Percentiles rank a stretch among this genome's conserved stretches.
Evolutionary conservation across 805 yeast genomes (phyloP).

Genomic region (Cyberlindnera saturnus): DNA sequence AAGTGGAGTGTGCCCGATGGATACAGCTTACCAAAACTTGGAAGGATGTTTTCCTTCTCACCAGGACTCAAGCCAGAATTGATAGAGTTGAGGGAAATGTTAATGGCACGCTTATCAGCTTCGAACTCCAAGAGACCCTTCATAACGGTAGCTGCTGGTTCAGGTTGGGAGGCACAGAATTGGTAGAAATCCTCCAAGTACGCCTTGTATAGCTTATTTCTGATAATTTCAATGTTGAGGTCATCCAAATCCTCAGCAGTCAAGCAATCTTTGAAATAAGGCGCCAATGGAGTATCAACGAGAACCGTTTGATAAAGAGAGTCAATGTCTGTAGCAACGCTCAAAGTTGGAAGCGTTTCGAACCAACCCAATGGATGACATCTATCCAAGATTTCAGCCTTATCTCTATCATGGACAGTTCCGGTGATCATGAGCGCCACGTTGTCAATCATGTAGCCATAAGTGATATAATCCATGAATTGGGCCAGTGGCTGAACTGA

Average conservation of each 20-base stretch:
- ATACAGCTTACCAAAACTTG: slow-evolving; percentile 74
- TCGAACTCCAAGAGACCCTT: slow-evolving; percentile 72
- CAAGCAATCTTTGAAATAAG: slow-evolving; percentile 87
- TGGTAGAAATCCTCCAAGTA: slow-evolving; percentile 81
- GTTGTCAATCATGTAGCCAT: slow-evolving; percentile 98
- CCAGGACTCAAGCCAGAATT: slow-evolving; percentile 73
- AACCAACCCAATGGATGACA: slow-evolving; percentile 99
- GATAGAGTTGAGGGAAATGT: slow-evolving; percentile 85
- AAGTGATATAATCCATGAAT: slow-evolving; percentile 88
- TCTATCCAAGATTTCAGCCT: slow-evolving; percentile 77
- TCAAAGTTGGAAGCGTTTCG: slow-evolving; percentile 90
- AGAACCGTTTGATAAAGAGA: slow-evolving; percentile 88
- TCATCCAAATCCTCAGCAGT: slow-evolving; percentile 88
- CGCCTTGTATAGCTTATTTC: slow-evolving; percentile 88
- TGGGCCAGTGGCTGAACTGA: slow-evolving; percentile 73
- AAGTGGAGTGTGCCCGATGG: slow-evolving; percentile 61
- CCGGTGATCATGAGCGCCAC: slow-evolving; percentile 96
- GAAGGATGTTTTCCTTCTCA: slow-evolving; percentile 68
- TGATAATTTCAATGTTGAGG: slow-evolving; percentile 87
- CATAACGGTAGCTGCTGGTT: slow-evolving; percentile 85
- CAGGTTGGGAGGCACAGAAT: slow-evolving; percentile 56
- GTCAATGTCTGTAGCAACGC: slow-evolving; percentile 92
- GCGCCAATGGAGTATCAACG: slow-evolving; percentile 96
- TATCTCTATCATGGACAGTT: slow-evolving; percentile 90
- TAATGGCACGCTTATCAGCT: slow-evolving; percentile 92